A percentile compares a stretch with the other conserved stretches of the same genome.
phyloP scores from a whole-genome alignment of 108 stramenopile species.

The Skeletonema grethae region DNA sequence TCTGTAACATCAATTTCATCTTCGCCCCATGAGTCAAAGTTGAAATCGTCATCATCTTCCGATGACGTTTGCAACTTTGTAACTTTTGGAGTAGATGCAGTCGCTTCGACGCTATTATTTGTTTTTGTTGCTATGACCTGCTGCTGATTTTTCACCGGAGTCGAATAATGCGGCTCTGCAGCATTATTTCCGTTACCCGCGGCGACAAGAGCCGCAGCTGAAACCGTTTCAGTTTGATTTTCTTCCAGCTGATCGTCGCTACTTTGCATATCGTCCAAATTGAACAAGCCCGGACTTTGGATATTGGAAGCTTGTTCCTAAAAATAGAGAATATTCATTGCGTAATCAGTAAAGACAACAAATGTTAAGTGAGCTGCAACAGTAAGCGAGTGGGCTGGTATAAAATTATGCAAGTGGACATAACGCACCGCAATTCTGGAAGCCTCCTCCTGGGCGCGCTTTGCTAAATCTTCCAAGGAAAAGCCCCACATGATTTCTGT shows the following conservation, averaged over 20 bases:
- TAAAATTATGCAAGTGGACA: neutral
- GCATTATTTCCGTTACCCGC: neutral
- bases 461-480: constrained; percentile 71
- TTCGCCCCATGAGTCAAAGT: constrained; percentile 14
- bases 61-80: constrained; percentile 4
- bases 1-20: constrained; percentile 10
- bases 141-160: neutral
- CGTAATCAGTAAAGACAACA: no score
- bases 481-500: constrained; percentile 68
- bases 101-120: neutral
- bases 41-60: constrained; percentile 13
- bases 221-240: neutral
- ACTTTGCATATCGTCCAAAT: neutral
- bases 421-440: constrained; percentile 54
- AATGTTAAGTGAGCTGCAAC: neutral
- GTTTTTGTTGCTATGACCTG: neutral
- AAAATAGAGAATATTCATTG: neutral
- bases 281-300: neutral
- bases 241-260: neutral
- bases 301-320: neutral
- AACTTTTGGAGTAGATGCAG: constrained; percentile 7
- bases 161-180: no score
- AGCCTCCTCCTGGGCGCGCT: constrained; percentile 70
- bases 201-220: neutral
- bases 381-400: neutral